Percentiles rank a stretch among this genome's conserved stretches.
Conservation (phyloP, 139 green algal genomes). For the Coelastrella sp. region DNA sequence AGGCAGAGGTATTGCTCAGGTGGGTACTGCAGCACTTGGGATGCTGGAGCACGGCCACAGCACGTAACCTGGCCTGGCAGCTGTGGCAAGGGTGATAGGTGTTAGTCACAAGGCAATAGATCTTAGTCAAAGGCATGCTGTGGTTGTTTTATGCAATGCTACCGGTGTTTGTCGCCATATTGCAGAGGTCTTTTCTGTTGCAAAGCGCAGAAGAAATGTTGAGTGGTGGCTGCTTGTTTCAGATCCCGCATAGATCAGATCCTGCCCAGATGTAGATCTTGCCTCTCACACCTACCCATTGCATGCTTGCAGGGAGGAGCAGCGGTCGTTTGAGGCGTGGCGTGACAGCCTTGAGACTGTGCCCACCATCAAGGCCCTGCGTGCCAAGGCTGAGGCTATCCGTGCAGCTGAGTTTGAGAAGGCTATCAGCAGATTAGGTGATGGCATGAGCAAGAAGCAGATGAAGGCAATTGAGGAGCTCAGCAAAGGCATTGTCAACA, state of each 20-base stretch:
- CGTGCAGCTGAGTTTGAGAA: slow-evolving; percentile 94
- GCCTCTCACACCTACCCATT: too few species aligned
- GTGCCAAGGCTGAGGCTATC: slow-evolving; percentile 95
- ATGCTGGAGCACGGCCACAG: neutral
- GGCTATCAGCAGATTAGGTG: slow-evolving; percentile 88
- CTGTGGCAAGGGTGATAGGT: too few species aligned
- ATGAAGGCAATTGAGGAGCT: slow-evolving; percentile 96
- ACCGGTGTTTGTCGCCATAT: too few species aligned
- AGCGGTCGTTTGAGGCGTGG: slow-evolving; percentile 96
- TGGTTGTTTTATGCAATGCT: too few species aligned
- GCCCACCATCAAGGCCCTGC: slow-evolving; percentile 98
- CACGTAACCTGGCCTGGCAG: too few species aligned
- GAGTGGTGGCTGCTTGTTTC: too few species aligned
- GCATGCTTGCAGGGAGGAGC: slow-evolving; percentile 74
- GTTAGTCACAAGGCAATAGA: neutral
- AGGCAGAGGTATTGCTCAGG: slow-evolving; percentile 71
- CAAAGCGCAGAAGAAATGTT: too few species aligned
- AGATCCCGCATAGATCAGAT: too few species aligned
- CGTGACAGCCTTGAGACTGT: slow-evolving; percentile 98
- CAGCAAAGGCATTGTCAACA: slow-evolving; percentile 97
- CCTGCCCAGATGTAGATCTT: too few species aligned
- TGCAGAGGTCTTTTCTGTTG: too few species aligned
- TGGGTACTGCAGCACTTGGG: neutral
- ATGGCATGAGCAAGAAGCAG: slow-evolving; percentile 98
- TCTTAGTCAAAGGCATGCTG: neutral